These are phyloP conservation scores for Alternaria ethzedia DNA, from an alignment of 2,329 filamentous ascomycete genomes.

Conservation along the genomic window DNA sequence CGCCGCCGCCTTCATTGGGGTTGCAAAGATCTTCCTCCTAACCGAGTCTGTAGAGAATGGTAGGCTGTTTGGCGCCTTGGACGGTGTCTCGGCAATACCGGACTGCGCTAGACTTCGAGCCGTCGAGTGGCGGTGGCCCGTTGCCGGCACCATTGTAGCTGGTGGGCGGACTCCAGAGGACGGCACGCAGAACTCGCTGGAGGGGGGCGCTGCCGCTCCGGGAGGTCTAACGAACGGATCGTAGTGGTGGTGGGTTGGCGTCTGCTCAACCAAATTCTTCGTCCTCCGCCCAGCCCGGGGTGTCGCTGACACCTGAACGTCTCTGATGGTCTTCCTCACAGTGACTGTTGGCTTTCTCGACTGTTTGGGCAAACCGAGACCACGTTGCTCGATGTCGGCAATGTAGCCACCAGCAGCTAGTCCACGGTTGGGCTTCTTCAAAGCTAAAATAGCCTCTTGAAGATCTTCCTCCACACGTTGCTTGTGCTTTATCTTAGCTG, in stretches of 20 bases:
- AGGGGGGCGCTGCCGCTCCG: slow-evolving; percentile 23
- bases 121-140: slow-evolving; percentile 36
- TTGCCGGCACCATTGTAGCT: slow-evolving; percentile 33
- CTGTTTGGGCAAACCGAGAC: slow-evolving; percentile 30
- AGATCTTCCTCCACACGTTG: slow-evolving; percentile 73
- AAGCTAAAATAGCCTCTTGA: slow-evolving; percentile 72
- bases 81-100: slow-evolving; percentile 52
- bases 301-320: slow-evolving; percentile 53
- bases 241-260: slow-evolving; percentile 34
- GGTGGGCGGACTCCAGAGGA: slow-evolving; percentile 48
- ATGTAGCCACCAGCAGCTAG: slow-evolving; percentile 71
- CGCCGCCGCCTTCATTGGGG: slow-evolving; percentile 33
- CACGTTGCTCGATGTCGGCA: slow-evolving; percentile 69
- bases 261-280: slow-evolving; percentile 40
- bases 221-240: slow-evolving; percentile 30
- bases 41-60: slow-evolving; percentile 31
- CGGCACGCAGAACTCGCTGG: slow-evolving; percentile 47
- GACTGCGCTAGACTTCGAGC: slow-evolving; percentile 36
- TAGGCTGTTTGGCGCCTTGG: slow-evolving; percentile 45
- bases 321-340: slow-evolving; percentile 38
- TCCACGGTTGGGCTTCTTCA: slow-evolving; percentile 78
- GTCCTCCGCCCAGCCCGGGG: slow-evolving; percentile 46
- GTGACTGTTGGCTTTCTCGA: slow-evolving; percentile 37
- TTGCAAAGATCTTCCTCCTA: slow-evolving; percentile 42
- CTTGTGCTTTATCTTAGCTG: slow-evolving; percentile 68